Evolutionary conservation across 495 filamentous ascomycete species (phyloP), one percentile per base, ranked within the genome.

Genomic region (Amphirosellinia nigrospora): DNA sequence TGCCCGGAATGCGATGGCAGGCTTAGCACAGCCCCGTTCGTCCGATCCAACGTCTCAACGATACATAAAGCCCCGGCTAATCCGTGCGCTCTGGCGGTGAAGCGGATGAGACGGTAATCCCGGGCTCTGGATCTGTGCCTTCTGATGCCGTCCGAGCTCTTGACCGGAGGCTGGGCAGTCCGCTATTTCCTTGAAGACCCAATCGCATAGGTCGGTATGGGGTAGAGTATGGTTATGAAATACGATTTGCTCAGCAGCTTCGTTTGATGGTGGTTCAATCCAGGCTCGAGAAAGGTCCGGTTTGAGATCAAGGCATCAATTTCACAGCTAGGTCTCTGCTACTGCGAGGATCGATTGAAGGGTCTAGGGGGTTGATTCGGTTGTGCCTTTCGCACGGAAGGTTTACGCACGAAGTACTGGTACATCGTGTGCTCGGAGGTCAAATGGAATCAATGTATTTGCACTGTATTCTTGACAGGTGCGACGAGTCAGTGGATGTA

Each of bases 201-300:
- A 64, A 64, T 64, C 61, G 61, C 61, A 36, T 64, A 21, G 3
- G 21, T 50, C 41, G 2, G 13, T 3, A 16, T 5, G 15, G 3
- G 46, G 32, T 26, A 52, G 46, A 53, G 34, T 26, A 34, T 8
- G 16, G 4, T 7, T 30, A 23, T 48, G 28, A 23, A 32, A 62
- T 62, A 28, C 39, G 59, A 62, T 62, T 62, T 32, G 59, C 46
- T 64, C 43, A 7, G 13, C 61, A 50, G 23, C 23, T 43, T 63
- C n/a, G 26, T 43, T 46, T 45, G 26, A 63, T 6, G 9, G 28
- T 10, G 56, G 19, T 26, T 19, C 36, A 41, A n/a, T n/a, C n/a
- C n/a, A n/a, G n/a, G 36, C 21, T n/a, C 38, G 23, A n/a, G 23
- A 23, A 28, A 21, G 3, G 60, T 6, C 55, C 30, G 28, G 34